Conservation (phyloP, 306 rosid genomes). For the Cucurbita maxima region DNA sequence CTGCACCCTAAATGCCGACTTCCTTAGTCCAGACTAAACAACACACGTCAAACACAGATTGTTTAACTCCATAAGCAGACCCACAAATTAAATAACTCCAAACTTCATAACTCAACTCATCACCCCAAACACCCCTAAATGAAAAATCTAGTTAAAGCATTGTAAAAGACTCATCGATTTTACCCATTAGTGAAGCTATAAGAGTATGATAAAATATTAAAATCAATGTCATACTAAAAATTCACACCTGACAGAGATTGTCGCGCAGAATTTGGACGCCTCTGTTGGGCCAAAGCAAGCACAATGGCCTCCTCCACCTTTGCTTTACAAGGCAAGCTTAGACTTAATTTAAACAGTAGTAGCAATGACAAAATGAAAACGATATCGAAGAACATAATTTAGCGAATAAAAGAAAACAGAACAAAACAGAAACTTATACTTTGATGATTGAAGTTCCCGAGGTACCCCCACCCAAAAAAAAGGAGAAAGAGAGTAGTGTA, state of each 20-base stretch:
- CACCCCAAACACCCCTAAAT: background rate
- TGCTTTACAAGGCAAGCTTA: background rate
- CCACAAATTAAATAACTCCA: too few relatives aligned
- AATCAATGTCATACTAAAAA: background rate
- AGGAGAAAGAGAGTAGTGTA: constrained; percentile 10
- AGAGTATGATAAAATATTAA: background rate
- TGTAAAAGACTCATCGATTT: background rate
- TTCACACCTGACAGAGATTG: constrained; percentile 46
- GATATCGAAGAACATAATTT: background rate
- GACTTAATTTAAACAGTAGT: constrained; percentile 1
- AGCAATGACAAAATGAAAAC: background rate
- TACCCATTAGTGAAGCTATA: constrained; percentile 7
- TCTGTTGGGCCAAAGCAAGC: constrained; percentile 67
- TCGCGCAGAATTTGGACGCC: constrained; percentile 73
- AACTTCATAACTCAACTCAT: too few relatives aligned
- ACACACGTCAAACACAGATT: too few relatives aligned
- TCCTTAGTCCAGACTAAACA: too few relatives aligned
- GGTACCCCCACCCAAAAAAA: background rate
- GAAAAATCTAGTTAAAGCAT: background rate
- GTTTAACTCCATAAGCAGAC: too few relatives aligned
- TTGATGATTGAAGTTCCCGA: background rate
- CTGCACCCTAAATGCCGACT: too few relatives aligned
- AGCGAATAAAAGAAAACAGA: constrained; percentile 10
- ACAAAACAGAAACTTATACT: background rate
- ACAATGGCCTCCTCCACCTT: constrained; percentile 90